Evolutionary conservation across 352 stramenopile species (phyloP), one percentile per base, ranked within the genome.

Genomic region (Globisporangium barbulae): DNA sequence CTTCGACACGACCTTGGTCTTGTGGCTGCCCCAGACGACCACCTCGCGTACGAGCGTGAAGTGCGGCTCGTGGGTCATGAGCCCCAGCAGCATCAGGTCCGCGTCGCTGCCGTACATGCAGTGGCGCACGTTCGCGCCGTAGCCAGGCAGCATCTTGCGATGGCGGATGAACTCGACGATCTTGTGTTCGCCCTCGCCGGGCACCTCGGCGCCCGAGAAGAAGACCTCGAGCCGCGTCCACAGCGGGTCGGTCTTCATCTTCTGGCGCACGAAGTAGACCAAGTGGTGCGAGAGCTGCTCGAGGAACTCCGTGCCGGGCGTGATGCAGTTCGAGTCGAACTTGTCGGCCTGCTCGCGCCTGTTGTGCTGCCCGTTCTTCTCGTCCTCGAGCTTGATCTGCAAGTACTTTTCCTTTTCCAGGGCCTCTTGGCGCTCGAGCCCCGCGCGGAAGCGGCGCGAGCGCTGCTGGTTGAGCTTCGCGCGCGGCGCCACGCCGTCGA

Each of bases 291-390:
- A 94, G n/a, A 99, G 71, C 60, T 97, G 94, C 44, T 91, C 82
- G 82, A 99, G 97, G 73, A 99, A 99, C 77, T 99, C 93, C 0
- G 98, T 99, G n/a, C 98, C 98, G 0, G 98, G 98, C 53, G 98
- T 99, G 74, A 99, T 99, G 75, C 97, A 99, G 75, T 99, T 99
- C 50, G 89, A 98, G 83, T 99, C 98, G 77, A 99, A 99, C 61
- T 90, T 81, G 50, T 79, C 71, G 12, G 69, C 73, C 74, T 79
- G n/a, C 73, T 37, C 1, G 45, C 33, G 12, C 42, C 73, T 45
- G 53, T 69, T 42, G 47, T 64, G 35, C 55, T 28, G 63, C 15
- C 81, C 78, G 54, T 93, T 89, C 69, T 89, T 91, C 63, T 90
- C 83, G 68, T 93, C 81, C 35, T 91, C 74, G 8, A 90, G 72